phyloP scores from a whole-genome alignment of 345 rosid genomes.

The Pseudoturritis turrita region DNA sequence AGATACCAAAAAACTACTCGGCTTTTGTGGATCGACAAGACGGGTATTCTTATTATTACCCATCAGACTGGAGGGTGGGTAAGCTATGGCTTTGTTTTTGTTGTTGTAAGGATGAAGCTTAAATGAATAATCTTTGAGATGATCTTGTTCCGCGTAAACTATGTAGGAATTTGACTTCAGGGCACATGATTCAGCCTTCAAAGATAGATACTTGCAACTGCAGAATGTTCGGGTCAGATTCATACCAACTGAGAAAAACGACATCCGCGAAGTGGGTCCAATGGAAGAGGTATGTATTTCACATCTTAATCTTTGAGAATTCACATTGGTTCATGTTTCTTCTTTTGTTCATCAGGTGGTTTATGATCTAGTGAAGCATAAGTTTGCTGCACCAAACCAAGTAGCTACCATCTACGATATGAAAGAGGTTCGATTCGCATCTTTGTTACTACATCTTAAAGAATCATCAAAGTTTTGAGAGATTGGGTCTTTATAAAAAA shows the following conservation, averaged over 20 bases:
- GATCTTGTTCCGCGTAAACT: not conserved
- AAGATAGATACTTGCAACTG: slow-evolving; percentile 64
- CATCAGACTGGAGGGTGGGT: slow-evolving; percentile 92
- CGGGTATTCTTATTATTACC: slow-evolving; percentile 83
- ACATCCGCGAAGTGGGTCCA: slow-evolving; percentile 79
- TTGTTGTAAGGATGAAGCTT: not conserved
- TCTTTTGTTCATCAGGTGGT: slow-evolving; percentile 45
- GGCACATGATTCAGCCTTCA: slow-evolving; percentile 90
- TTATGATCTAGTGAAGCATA: slow-evolving; percentile 49
- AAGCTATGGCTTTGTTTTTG: slow-evolving; percentile 28
- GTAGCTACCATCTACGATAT: slow-evolving; percentile 45
- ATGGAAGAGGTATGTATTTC: slow-evolving; percentile 57
- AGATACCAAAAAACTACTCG: slow-evolving; percentile 48
- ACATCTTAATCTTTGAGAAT: not conserved
- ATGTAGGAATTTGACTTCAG: slow-evolving; percentile 72
- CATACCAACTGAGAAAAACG: slow-evolving; percentile 69
- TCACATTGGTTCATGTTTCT: not conserved
- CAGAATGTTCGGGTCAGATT: slow-evolving; percentile 85
- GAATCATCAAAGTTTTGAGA: not conserved
- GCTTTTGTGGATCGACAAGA: slow-evolving; percentile 64
- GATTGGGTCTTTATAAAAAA: not conserved
- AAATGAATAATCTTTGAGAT: not conserved
- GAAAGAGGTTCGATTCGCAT: slow-evolving; percentile 56
- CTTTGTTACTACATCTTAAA: not conserved
- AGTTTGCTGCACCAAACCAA: slow-evolving; percentile 76